Evolutionary conservation across 169 alveolate species (phyloP).

Genomic region (Amoebophrya sp.): DNA sequence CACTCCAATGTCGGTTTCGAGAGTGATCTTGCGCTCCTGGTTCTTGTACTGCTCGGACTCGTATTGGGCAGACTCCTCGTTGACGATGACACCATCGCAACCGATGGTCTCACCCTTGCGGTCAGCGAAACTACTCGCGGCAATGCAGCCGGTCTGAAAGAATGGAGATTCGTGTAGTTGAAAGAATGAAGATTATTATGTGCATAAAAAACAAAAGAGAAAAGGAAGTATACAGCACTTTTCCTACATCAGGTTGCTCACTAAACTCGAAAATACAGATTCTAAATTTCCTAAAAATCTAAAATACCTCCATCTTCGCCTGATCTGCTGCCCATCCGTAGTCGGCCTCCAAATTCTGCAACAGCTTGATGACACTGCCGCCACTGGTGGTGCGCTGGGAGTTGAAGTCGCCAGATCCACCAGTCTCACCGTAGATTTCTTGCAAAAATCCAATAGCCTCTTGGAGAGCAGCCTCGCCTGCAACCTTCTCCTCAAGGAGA

Average conservation of each 20-base stretch:
- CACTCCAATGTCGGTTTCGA: background rate
- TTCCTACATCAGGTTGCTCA: too few relatives aligned
- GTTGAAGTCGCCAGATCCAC: background rate
- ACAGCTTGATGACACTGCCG: background rate
- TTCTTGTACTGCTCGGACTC: slow-evolving; percentile 25
- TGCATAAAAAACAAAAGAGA: too few relatives aligned
- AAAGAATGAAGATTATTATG: too few relatives aligned
- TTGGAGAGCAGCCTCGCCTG: background rate
- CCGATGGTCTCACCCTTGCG: slow-evolving; percentile 22
- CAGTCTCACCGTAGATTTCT: slow-evolving; percentile 4
- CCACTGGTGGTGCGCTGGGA: background rate
- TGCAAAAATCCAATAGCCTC: background rate
- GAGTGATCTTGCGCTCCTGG: background rate
- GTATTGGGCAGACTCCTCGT: background rate
- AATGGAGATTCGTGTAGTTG: too few relatives aligned
- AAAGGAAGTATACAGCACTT: too few relatives aligned
- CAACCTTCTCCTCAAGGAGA: background rate
- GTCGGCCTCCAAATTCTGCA: background rate
- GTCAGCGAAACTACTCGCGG: background rate
- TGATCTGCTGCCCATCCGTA: slow-evolving; percentile 1
- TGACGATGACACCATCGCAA: slow-evolving; percentile 4
- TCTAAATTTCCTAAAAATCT: background rate
- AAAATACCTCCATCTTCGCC: background rate
- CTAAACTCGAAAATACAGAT: too few relatives aligned
- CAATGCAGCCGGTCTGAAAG: background rate